Percentiles rank a stretch among this genome's conserved stretches.
These are phyloP conservation scores for Zygosaccharomyces pseudobailii DNA, from an alignment of 1,139 yeast species.

Conservation along the genomic window DNA sequence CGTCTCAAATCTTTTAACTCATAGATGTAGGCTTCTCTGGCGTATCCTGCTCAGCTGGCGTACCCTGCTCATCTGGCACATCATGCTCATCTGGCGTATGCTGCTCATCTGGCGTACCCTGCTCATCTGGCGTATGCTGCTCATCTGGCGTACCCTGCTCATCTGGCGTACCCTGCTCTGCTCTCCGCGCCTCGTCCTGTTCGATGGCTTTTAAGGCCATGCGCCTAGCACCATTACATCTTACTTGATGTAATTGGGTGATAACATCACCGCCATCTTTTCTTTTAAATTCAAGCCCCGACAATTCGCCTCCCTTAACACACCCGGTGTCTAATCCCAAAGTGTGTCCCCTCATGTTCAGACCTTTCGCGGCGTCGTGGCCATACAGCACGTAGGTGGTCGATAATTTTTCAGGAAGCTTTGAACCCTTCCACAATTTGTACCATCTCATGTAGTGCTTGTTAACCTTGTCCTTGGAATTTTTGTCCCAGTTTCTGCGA, in stretches of 20 bases:
- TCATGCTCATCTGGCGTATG: no score
- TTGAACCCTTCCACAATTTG: constrained; percentile 26
- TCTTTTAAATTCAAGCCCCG: constrained; percentile 43
- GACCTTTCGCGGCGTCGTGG: constrained; percentile 80
- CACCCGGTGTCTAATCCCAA: constrained; percentile 84
- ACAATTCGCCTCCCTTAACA: constrained; percentile 64
- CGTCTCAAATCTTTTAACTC: background rate
- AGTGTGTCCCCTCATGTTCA: constrained; percentile 58
- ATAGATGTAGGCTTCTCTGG: background rate
- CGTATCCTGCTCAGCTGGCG: no score
- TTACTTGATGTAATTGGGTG: constrained; percentile 1
- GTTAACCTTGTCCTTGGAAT: constrained; percentile 19
- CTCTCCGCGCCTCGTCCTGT: background rate
- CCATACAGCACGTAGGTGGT: constrained; percentile 70
- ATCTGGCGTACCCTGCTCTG: no score
- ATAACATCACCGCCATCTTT: background rate
- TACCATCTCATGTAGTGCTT: constrained; percentile 25
- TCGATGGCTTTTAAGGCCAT: background rate
- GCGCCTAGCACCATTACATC: background rate
- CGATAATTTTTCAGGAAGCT: constrained; percentile 44
- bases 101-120: no score
- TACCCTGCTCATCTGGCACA: no score
- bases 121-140: no score
- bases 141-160: no score
- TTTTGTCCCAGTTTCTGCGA: constrained; percentile 19